These are phyloP conservation scores for Phytopythium helicoides DNA, from an alignment of 352 stramenopile genomes.

Conservation along the genomic window DNA sequence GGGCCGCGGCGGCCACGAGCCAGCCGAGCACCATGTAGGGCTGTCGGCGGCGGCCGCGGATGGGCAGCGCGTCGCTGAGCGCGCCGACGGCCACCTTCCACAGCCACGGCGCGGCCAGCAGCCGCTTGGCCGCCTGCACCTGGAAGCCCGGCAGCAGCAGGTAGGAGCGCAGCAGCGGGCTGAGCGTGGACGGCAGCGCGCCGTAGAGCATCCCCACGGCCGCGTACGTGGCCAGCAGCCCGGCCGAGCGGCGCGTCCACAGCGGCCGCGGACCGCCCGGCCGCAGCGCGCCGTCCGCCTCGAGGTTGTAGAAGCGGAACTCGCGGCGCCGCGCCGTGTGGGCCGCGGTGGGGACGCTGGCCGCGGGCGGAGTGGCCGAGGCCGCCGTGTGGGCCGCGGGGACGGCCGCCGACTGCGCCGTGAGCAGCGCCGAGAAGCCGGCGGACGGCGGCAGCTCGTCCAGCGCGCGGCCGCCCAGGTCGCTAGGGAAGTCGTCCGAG, in stretches of 20 bases:
- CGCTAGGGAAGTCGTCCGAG: constrained; percentile 23
- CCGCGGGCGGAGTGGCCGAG: neutral
- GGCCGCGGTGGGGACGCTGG: neutral
- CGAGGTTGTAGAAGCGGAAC: constrained; percentile 61
- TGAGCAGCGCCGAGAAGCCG: neutral
- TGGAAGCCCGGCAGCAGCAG: constrained; percentile 63
- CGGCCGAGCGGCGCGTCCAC: constrained; percentile 38
- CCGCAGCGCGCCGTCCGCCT: constrained; percentile 62
- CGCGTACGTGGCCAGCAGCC: constrained; percentile 70
- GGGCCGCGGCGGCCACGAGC: constrained; percentile 31
- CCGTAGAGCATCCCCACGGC: constrained; percentile 67
- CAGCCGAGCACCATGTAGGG: constrained; percentile 70
- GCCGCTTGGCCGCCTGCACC: constrained; percentile 33
- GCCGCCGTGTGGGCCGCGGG: neutral
- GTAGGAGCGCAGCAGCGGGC: constrained; percentile 59
- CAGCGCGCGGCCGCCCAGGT: constrained; percentile 9
- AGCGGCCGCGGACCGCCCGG: constrained; percentile 49
- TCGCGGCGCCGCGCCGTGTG: constrained; percentile 15
- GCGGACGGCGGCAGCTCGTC: neutral
- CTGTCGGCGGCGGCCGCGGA: constrained; percentile 60
- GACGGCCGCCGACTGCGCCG: neutral
- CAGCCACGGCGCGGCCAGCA: constrained; percentile 63
- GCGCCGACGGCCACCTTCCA: constrained; percentile 68
- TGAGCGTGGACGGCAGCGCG: constrained; percentile 49
- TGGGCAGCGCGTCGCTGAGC: constrained; percentile 58